Conservation (phyloP, 805 yeast species). For the Ogataea siamensis region DNA sequence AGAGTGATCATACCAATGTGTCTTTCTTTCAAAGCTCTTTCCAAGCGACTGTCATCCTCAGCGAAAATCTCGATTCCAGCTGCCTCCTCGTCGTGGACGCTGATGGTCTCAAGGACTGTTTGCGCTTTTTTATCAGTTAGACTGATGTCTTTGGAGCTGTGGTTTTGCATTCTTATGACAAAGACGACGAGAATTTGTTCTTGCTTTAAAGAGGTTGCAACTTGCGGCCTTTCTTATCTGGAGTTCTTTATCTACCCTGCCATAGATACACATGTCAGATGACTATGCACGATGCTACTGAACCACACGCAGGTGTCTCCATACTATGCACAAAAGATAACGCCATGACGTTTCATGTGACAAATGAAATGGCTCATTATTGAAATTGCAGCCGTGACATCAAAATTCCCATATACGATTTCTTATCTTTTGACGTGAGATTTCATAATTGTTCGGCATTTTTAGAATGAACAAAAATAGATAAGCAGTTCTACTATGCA, state of each 20-base stretch:
- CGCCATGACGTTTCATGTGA: not conserved
- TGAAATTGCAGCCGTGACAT: not conserved
- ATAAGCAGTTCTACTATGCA: too few relatives aligned
- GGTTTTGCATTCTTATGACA: not conserved
- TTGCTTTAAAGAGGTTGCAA: not conserved
- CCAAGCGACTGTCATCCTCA: conserved; percentile 17
- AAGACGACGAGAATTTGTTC: not conserved
- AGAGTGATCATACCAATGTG: conserved; percentile 65
- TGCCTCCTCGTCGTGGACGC: conserved; percentile 1
- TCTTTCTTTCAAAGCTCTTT: conserved; percentile 43
- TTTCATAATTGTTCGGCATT: not conserved
- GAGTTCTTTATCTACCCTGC: too few relatives aligned
- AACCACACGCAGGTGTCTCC: too few relatives aligned
- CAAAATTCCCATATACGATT: too few relatives aligned
- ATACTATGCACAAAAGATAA: too few relatives aligned
- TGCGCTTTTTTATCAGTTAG: not conserved
- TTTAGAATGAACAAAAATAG: too few relatives aligned
- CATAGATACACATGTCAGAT: not conserved
- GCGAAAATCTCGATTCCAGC: conserved; percentile 3
- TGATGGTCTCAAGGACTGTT: conserved; percentile 1
- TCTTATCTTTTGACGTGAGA: not conserved
- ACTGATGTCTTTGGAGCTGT: not conserved
- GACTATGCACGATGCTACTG: not conserved
- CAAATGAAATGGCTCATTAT: not conserved
- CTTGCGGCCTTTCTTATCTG: not conserved